Percentiles rank a stretch among this genome's conserved stretches.
These are phyloP conservation scores for Colletotrichum caudatum DNA, from an alignment of 2,329 filamentous ascomycete genomes.

Conservation along the genomic window DNA sequence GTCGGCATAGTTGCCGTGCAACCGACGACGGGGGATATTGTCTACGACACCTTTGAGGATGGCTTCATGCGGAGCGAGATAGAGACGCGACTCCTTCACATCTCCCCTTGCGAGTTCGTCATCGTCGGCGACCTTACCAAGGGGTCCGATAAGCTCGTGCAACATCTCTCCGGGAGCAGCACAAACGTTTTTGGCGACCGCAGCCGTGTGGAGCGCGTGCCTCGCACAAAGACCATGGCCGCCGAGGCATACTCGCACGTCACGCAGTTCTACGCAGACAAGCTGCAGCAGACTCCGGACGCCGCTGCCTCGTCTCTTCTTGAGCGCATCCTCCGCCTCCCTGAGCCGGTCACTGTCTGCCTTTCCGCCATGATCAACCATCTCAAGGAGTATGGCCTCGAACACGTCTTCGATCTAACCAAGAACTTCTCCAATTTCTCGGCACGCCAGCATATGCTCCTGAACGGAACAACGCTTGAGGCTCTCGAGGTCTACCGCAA, in stretches of 20 bases:
- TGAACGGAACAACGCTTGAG: conserved; percentile 94
- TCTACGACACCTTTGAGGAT: conserved; percentile 96
- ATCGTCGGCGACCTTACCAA: conserved; percentile 92
- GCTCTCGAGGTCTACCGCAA: conserved; percentile 97
- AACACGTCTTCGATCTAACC: conserved; percentile 95
- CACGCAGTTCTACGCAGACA: conserved; percentile 90
- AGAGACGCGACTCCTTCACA: conserved; percentile 93
- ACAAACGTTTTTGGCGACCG: conserved; percentile 94
- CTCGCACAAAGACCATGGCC: conserved; percentile 82
- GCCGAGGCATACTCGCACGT: conserved; percentile 90
- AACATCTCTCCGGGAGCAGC: conserved; percentile 88
- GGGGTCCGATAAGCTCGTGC: conserved; percentile 90
- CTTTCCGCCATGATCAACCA: conserved; percentile 97
- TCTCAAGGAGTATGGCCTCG: conserved; percentile 88
- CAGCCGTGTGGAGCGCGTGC: conserved; percentile 84
- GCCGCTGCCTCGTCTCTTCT: conserved; percentile 71
- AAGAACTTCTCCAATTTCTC: conserved; percentile 98
- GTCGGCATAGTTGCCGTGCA: conserved; percentile 95
- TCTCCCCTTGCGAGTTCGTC: conserved; percentile 94
- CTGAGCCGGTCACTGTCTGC: conserved; percentile 89
- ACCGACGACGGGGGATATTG: conserved; percentile 93
- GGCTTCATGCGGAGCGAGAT: conserved; percentile 98
- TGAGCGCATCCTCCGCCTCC: conserved; percentile 86
- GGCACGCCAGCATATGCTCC: conserved; percentile 91
- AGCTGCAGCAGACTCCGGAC: conserved; percentile 69